These are phyloP conservation scores for Mycena floridula DNA, from an alignment of 768 basidiomycete genomes.

Conservation along the genomic window DNA sequence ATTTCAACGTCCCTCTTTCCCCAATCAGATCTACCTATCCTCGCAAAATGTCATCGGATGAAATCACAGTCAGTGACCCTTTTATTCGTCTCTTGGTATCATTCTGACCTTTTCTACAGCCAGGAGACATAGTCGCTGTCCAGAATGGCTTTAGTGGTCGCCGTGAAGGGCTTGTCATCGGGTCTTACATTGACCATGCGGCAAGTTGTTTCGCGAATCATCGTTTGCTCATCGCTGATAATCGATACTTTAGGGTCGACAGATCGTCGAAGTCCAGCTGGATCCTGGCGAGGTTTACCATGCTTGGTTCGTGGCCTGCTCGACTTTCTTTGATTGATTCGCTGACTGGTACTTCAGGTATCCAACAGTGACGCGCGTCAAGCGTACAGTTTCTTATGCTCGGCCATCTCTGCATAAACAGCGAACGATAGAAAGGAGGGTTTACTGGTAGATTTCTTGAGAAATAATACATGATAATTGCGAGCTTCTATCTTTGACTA, in stretches of 20 bases:
- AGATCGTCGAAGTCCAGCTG: slow-evolving; percentile 78
- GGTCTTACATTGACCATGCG: slow-evolving; percentile 62
- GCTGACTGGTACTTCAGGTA: slow-evolving; percentile 39
- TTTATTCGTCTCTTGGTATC: no score
- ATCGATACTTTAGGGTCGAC: slow-evolving; percentile 52
- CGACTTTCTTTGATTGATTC: not conserved
- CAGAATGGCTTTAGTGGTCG: slow-evolving; percentile 55
- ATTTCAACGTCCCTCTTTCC: no score
- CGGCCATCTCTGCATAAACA: not conserved
- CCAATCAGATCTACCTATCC: no score
- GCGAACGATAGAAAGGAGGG: slow-evolving; percentile 13
- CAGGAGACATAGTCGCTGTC: slow-evolving; percentile 79
- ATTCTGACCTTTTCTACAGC: no score
- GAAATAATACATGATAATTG: no score
- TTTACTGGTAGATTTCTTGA: not conserved
- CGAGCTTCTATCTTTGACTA: no score
- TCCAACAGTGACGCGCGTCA: slow-evolving; percentile 74
- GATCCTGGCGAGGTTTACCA: slow-evolving; percentile 63
- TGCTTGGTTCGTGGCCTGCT: slow-evolving; percentile 43
- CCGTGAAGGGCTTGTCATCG: slow-evolving; percentile 77
- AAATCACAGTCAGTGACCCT: no score
- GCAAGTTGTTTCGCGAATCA: slow-evolving; percentile 34
- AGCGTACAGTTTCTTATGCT: slow-evolving; percentile 59
- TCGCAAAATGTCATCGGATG: no score
- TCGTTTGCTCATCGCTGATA: not conserved